phyloP scores from a whole-genome alignment of 192 early-diverging fungal species.

The Obelidium mucronatum region DNA sequence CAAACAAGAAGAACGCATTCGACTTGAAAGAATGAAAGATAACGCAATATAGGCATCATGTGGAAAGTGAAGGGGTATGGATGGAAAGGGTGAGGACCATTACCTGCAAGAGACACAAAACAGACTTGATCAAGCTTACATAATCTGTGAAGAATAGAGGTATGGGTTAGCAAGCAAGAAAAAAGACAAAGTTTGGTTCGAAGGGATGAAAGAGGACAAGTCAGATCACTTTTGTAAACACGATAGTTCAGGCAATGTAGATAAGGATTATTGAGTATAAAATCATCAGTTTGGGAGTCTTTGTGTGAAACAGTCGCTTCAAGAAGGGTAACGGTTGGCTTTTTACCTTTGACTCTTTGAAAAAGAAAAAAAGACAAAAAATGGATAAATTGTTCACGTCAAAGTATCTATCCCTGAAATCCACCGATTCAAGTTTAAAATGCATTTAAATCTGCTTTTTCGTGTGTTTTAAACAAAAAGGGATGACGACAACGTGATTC shows the following conservation, averaged over 20 bases:
- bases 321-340: not conserved
- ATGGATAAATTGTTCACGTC: constrained; percentile 2
- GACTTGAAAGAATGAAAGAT: not conserved
- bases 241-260: constrained; percentile 29
- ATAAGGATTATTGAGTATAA: constrained; percentile 32
- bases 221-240: constrained; percentile 33
- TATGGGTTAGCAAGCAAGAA: constrained; percentile 3
- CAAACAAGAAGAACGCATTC: not conserved
- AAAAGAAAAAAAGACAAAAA: constrained; percentile 2
- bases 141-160: too few relatives aligned
- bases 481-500: constrained; percentile 16
- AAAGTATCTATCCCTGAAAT: constrained; percentile 7
- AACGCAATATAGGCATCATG: constrained; percentile 14
- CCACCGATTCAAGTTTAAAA: not conserved
- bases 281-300: constrained; percentile 10
- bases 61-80: not conserved
- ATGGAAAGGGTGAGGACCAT: too few relatives aligned
- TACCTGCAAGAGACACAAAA: too few relatives aligned
- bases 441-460: too few relatives aligned
- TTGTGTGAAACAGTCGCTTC: not conserved
- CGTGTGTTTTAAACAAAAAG: too few relatives aligned
- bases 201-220: not conserved
- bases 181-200: too few relatives aligned
- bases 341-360: too few relatives aligned
- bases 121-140: too few relatives aligned